phyloP scores from a whole-genome alignment of 768 basidiomycete species.

The Leccinum longicurvipes region DNA sequence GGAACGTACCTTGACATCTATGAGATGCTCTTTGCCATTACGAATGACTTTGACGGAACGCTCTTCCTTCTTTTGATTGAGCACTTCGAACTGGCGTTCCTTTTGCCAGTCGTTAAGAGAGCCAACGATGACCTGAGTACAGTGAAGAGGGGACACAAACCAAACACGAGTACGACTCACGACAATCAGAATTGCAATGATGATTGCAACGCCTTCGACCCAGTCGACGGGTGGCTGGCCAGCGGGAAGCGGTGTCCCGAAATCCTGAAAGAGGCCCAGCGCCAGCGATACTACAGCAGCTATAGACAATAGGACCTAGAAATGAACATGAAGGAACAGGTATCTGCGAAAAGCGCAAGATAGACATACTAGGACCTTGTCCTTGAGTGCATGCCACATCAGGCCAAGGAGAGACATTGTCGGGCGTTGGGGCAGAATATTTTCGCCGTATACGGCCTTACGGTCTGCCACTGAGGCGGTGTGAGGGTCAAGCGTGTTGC shows the following conservation, averaged over 20 bases:
- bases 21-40: conserved; percentile 59
- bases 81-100: conserved; percentile 87
- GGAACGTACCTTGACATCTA: conserved; percentile 73
- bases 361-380: conserved; percentile 78
- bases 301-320: conserved; percentile 81
- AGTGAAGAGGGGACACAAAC: not conserved
- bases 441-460: conserved; percentile 67
- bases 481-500: conserved; percentile 8
- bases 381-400: conserved; percentile 86
- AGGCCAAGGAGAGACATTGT: conserved; percentile 68
- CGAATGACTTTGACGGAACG: conserved; percentile 85
- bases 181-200: conserved; percentile 72
- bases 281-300: conserved; percentile 92
- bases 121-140: conserved; percentile 75
- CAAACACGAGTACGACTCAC: conserved; percentile 38
- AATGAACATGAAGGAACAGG: conserved; percentile 6
- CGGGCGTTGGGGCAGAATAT: conserved; percentile 66
- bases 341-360: not conserved
- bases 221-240: conserved; percentile 84
- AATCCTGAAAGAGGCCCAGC: conserved; percentile 91
- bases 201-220: conserved; percentile 91
- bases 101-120: conserved; percentile 98
- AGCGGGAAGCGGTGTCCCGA: conserved; percentile 62
- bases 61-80: conserved; percentile 96
- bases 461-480: conserved; percentile 57